Percentiles rank a stretch among this genome's conserved stretches.
Evolutionary conservation across 805 yeast genomes (phyloP).

Genomic region (Candida mattraensis): DNA sequence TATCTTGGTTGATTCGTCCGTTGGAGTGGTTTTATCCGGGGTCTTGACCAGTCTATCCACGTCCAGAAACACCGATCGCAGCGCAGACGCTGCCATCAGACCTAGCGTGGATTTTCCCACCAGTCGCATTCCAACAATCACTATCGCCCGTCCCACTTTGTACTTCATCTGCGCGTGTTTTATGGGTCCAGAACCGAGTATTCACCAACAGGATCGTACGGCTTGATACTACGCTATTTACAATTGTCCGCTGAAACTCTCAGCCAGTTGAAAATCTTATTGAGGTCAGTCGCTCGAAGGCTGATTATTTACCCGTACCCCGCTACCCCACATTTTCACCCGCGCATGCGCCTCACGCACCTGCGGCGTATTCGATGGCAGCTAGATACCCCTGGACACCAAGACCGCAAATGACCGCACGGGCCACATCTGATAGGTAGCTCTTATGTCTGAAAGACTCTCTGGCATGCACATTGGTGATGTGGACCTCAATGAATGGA

Average conservation of each 20-base stretch:
- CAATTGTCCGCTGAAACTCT: too few relatives aligned
- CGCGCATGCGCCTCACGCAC: not conserved
- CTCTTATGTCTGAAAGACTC: constrained; percentile 7
- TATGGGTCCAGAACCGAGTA: not conserved
- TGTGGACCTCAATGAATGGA: constrained; percentile 5
- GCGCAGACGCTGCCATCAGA: constrained; percentile 8
- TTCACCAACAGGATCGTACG: not conserved
- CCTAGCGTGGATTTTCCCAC: constrained; percentile 8
- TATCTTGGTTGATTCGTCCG: not conserved
- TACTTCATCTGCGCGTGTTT: not conserved
- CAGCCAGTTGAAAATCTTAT: too few relatives aligned
- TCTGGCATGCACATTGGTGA: constrained; percentile 5
- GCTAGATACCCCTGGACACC: constrained; percentile 4
- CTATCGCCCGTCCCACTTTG: constrained; percentile 3
- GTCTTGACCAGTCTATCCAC: constrained; percentile 2
- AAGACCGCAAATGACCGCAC: constrained; percentile 4
- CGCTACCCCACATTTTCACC: not conserved
- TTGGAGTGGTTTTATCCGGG: not conserved
- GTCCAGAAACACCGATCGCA: constrained; percentile 4
- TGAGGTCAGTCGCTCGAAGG: too few relatives aligned
- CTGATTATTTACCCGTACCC: not conserved
- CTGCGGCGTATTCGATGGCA: constrained; percentile 5
- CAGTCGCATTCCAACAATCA: constrained; percentile 5
- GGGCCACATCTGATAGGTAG: constrained; percentile 5
- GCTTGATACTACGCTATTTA: too few relatives aligned